phyloP scores from a whole-genome alignment of 495 filamentous ascomycete species.

The Xylaria bambusicola region DNA sequence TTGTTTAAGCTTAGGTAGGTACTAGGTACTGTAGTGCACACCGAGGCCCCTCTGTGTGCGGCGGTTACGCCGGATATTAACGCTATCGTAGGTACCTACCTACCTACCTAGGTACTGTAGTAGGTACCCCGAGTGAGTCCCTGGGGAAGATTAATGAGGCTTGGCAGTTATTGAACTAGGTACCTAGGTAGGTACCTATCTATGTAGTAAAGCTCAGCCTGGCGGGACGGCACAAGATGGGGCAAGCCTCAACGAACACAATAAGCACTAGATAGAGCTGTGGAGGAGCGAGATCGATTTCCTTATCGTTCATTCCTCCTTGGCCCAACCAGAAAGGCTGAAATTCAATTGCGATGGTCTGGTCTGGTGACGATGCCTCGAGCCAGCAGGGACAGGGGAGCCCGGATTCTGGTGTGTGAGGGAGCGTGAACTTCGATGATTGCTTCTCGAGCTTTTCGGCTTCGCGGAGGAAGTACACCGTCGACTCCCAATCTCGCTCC shows the following conservation, averaged over 20 bases:
- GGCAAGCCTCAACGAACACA: background rate
- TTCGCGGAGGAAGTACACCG: too few species aligned
- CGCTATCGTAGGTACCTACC: too few species aligned
- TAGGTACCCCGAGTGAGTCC: too few species aligned
- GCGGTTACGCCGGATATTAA: too few species aligned
- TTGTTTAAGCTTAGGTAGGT: background rate
- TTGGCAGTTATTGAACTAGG: background rate
- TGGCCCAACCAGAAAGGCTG: background rate
- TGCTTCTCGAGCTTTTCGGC: too few species aligned
- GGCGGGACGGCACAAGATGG: background rate
- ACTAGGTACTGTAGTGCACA: background rate
- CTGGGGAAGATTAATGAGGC: background rate
- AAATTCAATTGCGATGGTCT: background rate
- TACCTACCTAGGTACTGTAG: too few species aligned
- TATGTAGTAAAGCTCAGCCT: conserved; percentile 42
- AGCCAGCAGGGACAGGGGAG: too few species aligned
- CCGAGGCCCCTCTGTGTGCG: too few species aligned
- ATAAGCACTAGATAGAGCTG: background rate
- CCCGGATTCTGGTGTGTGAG: too few species aligned
- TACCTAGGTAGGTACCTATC: background rate
- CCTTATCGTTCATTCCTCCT: background rate
- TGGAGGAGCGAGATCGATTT: background rate
- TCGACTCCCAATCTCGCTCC: too few species aligned
- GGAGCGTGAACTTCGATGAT: too few species aligned
- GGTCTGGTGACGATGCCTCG: too few species aligned